Conservation (phyloP, 2,329 filamentous ascomycete species). For the Aureobasidium pullulans region DNA sequence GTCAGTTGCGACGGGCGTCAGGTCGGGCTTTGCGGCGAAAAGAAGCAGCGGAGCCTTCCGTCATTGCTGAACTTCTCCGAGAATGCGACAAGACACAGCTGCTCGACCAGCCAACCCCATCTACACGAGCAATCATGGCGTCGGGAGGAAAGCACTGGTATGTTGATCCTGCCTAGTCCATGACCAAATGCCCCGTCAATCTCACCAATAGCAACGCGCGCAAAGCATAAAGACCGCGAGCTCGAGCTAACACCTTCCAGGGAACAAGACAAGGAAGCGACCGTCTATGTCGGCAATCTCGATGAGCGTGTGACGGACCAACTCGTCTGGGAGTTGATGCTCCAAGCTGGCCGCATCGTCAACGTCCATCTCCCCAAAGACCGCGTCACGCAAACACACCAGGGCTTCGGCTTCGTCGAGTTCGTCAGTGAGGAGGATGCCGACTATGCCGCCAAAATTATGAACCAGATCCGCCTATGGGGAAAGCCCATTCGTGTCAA, state of each 20-base stretch:
- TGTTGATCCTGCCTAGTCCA: constrained; percentile 18
- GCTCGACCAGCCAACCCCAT: background rate
- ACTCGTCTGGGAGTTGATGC: constrained; percentile 91
- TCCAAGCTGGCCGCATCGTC: constrained; percentile 92
- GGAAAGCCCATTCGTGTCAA: constrained; percentile 96
- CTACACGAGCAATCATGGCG: constrained; percentile 45
- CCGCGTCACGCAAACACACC: constrained; percentile 90
- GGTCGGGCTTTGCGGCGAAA: constrained; percentile 9
- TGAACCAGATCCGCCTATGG: constrained; percentile 90
- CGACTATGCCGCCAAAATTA: constrained; percentile 91
- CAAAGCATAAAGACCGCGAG: background rate
- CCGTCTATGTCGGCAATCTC: constrained; percentile 96
- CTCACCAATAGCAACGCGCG: background rate
- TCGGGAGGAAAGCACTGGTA: constrained; percentile 68
- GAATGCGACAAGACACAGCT: background rate
- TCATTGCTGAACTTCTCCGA: constrained; percentile 3
- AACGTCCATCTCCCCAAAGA: constrained; percentile 98
- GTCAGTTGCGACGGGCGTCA: background rate
- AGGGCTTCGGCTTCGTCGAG: constrained; percentile 98
- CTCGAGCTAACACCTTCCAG: constrained; percentile 35
- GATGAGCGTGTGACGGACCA: constrained; percentile 90
- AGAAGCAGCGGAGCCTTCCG: background rate
- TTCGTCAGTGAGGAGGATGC: constrained; percentile 93
- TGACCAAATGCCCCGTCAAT: background rate
- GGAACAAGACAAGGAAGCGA: constrained; percentile 98